Conservation (phyloP, 257 asterid species). For the Solanum etuberosum region DNA sequence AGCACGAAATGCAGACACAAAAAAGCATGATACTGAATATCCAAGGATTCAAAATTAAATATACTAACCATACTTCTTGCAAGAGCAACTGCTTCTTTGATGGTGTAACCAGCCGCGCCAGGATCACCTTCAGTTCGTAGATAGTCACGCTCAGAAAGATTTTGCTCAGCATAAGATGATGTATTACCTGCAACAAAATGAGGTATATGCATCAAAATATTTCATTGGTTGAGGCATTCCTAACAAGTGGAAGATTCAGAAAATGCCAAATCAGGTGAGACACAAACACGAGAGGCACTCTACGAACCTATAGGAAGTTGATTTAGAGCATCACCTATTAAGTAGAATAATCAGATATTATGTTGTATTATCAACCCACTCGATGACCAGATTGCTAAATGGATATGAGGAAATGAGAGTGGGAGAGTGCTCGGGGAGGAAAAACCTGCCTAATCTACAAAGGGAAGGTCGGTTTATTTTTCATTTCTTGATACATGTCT, state of each 20-base stretch:
- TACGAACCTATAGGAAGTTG: not conserved
- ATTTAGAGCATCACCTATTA: not conserved
- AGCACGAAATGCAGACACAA: conserved; percentile 4
- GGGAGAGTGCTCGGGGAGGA: not conserved
- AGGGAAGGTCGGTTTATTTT: not conserved
- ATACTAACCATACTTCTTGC: conserved; percentile 79
- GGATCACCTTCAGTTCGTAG: conserved; percentile 98
- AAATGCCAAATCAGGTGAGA: not conserved
- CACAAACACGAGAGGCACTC: not conserved
- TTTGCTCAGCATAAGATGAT: conserved; percentile 30
- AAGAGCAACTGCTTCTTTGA: conserved; percentile 80
- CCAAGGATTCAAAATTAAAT: not conserved
- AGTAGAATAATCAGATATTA: not conserved
- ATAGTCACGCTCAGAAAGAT: conserved; percentile 61
- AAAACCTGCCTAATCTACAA: not conserved
- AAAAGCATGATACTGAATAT: conserved; percentile 1
- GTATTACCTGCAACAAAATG: conserved; percentile 24
- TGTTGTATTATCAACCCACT: not conserved
- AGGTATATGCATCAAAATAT: conserved; percentile 8
- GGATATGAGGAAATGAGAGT: not conserved
- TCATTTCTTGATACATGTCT: not conserved
- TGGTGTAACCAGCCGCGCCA: conserved; percentile 87
- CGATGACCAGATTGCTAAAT: not conserved
- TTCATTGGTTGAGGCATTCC: not conserved
- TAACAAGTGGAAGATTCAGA: not conserved